Percentiles rank a stretch among this genome's conserved stretches.
Evolutionary conservation across 805 yeast species (phyloP).

Genomic region (Sugiyamaella valdiviana): DNA sequence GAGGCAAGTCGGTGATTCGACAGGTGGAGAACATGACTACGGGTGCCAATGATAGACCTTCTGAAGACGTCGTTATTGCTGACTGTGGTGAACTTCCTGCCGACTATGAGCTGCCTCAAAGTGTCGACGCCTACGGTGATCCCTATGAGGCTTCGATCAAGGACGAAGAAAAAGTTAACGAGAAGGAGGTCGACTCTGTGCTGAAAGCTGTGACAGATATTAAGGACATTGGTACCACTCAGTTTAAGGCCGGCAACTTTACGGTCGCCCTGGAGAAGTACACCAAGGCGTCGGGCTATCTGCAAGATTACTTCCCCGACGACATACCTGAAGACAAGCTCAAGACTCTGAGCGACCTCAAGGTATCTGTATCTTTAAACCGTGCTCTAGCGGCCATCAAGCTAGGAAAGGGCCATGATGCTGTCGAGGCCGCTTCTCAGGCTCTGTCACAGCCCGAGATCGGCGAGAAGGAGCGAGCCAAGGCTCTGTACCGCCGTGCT

Average conservation of each 20-base stretch:
- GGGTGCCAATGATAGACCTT: constrained; percentile 38
- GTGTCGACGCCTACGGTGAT: constrained; percentile 80
- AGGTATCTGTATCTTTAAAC: constrained; percentile 59
- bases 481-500: constrained; percentile 84
- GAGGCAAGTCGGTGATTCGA: constrained; percentile 40
- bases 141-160: constrained; percentile 65
- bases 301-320: constrained; percentile 68
- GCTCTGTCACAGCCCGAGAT: constrained; percentile 51
- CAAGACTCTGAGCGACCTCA: constrained; percentile 37
- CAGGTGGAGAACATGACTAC: constrained; percentile 54
- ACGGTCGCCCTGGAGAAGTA: constrained; percentile 60
- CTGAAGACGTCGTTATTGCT: constrained; percentile 32
- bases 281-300: constrained; percentile 61
- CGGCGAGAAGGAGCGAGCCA: constrained; percentile 67
- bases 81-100: constrained; percentile 70
- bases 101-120: constrained; percentile 42
- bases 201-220: constrained; percentile 57
- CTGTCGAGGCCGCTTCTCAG: constrained; percentile 53
- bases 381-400: constrained; percentile 71
- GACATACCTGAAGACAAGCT: constrained; percentile 53
- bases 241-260: constrained; percentile 59
- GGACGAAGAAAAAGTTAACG: constrained; percentile 59
- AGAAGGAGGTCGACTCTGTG: constrained; percentile 53
- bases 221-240: constrained; percentile 73
- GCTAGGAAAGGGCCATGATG: constrained; percentile 47